Base-by-base conservation (phyloP, 306 rosid species). In the cucumber (Cucumis sativus) region DNA sequence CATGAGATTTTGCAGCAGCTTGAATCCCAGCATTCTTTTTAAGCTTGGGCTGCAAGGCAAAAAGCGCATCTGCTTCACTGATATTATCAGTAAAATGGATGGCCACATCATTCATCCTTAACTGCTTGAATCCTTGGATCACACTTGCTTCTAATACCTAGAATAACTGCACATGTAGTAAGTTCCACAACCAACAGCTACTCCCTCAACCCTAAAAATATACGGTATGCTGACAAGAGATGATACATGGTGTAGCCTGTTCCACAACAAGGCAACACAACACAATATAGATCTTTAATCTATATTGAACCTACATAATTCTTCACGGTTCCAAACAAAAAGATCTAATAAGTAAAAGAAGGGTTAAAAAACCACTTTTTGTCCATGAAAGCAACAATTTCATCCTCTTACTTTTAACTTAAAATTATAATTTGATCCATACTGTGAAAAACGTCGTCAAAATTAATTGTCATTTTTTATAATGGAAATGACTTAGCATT, bases 11-110 rank as follows among this genome's bases (percentile, higher is more conserved):
- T n/a, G 90, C 93, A 81, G 93, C 99, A 81, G 97, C 89, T 86
- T 92, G 99, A 81, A 95, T 86, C 81, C 92, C 78, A 18, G 93
- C 85, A 85, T 95, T 95, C 85, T 91, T 95, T 84, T 95, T 95
- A 63, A 95, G 90, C 91, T 89, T 91, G 25, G 97, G 83, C 65
- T 89, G 99, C 88, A 95, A 82, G 78, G 91, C 93, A 78, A 95
- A 94, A 45, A 95, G 82, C 14, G 97, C 97, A 77, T 95, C 89
- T 80, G 97, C 99, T 82, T 89, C 92, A 62, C 97, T 92, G 66
- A 92, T 92, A 87, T 95, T 89, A 81, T 95, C 87, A 81, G 96
- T 92, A 74, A 95, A 84, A 81, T 83, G 79, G 76, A 92, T 75
- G 68, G 86, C 88, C 78, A 84, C 78, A 78, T 85, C 97, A 61